Evolutionary conservation across 345 rosid species (phyloP).

Genomic region (Reutealis trisperma): DNA sequence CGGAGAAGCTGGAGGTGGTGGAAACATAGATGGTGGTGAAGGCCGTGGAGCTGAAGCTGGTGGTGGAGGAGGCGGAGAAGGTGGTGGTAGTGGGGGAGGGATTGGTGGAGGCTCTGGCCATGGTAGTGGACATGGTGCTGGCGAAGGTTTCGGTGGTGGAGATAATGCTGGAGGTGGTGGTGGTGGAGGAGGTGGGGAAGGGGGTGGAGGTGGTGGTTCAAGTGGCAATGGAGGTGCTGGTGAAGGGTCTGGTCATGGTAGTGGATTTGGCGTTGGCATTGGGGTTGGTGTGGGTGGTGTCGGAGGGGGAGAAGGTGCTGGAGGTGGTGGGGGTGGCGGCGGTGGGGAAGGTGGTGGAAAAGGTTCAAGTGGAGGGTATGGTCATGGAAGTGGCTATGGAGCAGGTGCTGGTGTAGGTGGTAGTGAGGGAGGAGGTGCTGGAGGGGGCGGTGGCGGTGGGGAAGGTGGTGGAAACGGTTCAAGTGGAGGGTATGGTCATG

Average conservation of each 20-base stretch:
- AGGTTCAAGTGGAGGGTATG: slow-evolving; percentile 11
- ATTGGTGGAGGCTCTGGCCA: slow-evolving; percentile 22
- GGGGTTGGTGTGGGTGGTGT: slow-evolving; percentile 15
- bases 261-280: slow-evolving; percentile 33
- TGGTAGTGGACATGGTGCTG: slow-evolving; percentile 37
- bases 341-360: slow-evolving; percentile 11
- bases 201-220: slow-evolving; percentile 9
- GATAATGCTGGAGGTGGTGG: slow-evolving; percentile 38
- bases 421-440: neutral
- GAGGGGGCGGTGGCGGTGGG: neutral
- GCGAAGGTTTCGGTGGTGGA: slow-evolving; percentile 29
- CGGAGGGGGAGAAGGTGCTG: slow-evolving; percentile 1
- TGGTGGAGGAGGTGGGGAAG: neutral
- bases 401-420: slow-evolving; percentile 1
- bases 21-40: too few relatives aligned
- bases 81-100: slow-evolving; percentile 23
- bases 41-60: slow-evolving; percentile 29
- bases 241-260: slow-evolving; percentile 33
- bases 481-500: slow-evolving; percentile 28
- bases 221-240: slow-evolving; percentile 4
- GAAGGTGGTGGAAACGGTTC: slow-evolving; percentile 8
- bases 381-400: slow-evolving; percentile 13
- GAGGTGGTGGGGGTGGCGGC: neutral
- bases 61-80: too few relatives aligned
- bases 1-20: slow-evolving; percentile 35